phyloP scores from a whole-genome alignment of 306 rosid species.

The Acacia confusa region DNA sequence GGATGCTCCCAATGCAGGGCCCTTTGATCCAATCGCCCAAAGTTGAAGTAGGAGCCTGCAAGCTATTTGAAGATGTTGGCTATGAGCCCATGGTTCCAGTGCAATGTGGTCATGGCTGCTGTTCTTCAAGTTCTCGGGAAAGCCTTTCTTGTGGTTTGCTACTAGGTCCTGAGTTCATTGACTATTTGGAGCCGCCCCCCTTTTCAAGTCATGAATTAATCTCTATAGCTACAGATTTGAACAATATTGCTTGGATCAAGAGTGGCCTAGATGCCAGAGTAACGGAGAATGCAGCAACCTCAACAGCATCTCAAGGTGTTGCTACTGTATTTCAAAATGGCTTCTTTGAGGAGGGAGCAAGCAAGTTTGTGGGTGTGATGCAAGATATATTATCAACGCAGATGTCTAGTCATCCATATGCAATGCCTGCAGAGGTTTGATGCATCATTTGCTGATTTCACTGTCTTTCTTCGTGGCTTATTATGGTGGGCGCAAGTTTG shows the following conservation, averaged over 20 bases:
- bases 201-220: conserved; percentile 59
- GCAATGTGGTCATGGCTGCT: conserved; percentile 68
- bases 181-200: conserved; percentile 55
- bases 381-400: conserved; percentile 50
- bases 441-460: conserved; percentile 38
- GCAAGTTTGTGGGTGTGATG: conserved; percentile 51
- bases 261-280: conserved; percentile 56
- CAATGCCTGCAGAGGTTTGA: conserved; percentile 61
- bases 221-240: conserved; percentile 65
- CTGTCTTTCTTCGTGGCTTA: not conserved
- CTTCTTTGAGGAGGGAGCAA: conserved; percentile 46
- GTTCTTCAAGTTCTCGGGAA: conserved; percentile 32
- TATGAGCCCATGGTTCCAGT: conserved; percentile 56
- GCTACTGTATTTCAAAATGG: conserved; percentile 31
- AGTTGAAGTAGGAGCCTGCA: conserved; percentile 40
- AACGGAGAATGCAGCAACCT: conserved; percentile 35
- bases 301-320: conserved; percentile 31
- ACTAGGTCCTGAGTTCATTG: conserved; percentile 77
- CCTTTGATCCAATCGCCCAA: conserved; percentile 51
- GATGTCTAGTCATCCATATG: conserved; percentile 49
- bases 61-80: conserved; percentile 41
- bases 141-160: conserved; percentile 39
- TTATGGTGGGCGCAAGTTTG: conserved; percentile 6
- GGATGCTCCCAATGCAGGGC: conserved; percentile 41
- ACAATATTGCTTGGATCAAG: conserved; percentile 76